phyloP scores from a whole-genome alignment of 2,329 filamentous ascomycete species.

The Fusarium succisae region DNA sequence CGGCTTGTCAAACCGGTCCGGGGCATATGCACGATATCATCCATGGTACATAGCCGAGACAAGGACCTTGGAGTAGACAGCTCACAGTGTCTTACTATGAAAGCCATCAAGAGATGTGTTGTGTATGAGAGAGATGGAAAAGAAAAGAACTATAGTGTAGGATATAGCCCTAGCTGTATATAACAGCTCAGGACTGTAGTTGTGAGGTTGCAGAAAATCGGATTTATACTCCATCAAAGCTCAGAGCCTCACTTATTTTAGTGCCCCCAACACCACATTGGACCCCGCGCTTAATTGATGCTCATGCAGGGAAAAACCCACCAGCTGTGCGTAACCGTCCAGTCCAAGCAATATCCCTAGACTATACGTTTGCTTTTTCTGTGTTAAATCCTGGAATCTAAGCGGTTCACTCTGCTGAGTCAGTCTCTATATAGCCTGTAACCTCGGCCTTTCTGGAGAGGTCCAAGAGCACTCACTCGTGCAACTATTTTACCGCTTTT shows the following conservation, averaged over 20 bases:
- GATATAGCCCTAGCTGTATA: neutral
- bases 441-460: constrained; percentile 30
- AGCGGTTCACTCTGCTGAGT: constrained; percentile 33
- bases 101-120: neutral
- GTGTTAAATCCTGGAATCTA: constrained; percentile 17
- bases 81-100: neutral
- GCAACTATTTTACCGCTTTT: constrained; percentile 28
- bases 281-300: constrained; percentile 20
- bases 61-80: constrained; percentile 1
- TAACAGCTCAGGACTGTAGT: neutral
- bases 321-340: neutral
- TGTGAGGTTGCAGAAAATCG: neutral
- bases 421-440: constrained; percentile 19
- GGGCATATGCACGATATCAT: constrained; percentile 28
- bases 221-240: neutral
- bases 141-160: neutral
- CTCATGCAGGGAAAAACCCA: constrained; percentile 11
- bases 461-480: constrained; percentile 7
- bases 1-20: constrained; percentile 25
- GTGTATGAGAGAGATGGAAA: neutral
- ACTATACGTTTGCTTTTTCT: constrained; percentile 28
- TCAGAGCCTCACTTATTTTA: constrained; percentile 18
- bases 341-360: neutral
- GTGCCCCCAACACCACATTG: constrained; percentile 5
- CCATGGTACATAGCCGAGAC: constrained; percentile 13